phyloP scores from a whole-genome alignment of 306 rosid genomes.

The Alnus rubra region DNA sequence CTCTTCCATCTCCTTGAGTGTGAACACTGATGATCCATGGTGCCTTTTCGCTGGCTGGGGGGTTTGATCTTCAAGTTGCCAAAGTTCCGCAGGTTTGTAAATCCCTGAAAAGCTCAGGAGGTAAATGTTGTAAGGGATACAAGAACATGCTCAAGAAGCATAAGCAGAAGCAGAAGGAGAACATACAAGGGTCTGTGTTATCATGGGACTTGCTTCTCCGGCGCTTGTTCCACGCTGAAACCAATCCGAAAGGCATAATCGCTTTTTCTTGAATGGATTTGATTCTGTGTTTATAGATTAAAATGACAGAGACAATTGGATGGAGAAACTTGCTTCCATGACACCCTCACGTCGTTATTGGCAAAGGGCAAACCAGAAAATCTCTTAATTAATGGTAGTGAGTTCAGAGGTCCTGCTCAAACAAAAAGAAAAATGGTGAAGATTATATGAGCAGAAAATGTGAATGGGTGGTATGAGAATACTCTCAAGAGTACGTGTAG shows the following conservation, averaged over 20 bases:
- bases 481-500: conserved; percentile 46
- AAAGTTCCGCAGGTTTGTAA: conserved; percentile 70
- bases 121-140: conserved; percentile 5
- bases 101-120: conserved; percentile 55
- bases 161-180: conserved; percentile 6
- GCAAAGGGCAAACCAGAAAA: conserved; percentile 15
- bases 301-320: conserved; percentile 38
- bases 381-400: conserved; percentile 16
- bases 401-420: conserved; percentile 21
- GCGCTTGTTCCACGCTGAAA: conserved; percentile 96
- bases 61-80: conserved; percentile 80
- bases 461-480: conserved; percentile 38
- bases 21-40: conserved; percentile 79
- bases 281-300: conserved; percentile 20
- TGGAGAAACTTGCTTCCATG: conserved; percentile 29
- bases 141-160: conserved; percentile 1
- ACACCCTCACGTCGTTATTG: conserved; percentile 18
- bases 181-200: conserved; percentile 76
- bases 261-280: conserved; percentile 24
- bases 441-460: conserved; percentile 11
- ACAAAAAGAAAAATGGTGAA: neutral
- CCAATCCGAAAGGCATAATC: conserved; percentile 83
- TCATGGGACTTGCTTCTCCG: conserved; percentile 80
- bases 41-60: conserved; percentile 57
- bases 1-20: conserved; percentile 88